These are phyloP conservation scores for Begonia masoniana DNA, from an alignment of 306 rosid genomes.

Conservation along the genomic window DNA sequence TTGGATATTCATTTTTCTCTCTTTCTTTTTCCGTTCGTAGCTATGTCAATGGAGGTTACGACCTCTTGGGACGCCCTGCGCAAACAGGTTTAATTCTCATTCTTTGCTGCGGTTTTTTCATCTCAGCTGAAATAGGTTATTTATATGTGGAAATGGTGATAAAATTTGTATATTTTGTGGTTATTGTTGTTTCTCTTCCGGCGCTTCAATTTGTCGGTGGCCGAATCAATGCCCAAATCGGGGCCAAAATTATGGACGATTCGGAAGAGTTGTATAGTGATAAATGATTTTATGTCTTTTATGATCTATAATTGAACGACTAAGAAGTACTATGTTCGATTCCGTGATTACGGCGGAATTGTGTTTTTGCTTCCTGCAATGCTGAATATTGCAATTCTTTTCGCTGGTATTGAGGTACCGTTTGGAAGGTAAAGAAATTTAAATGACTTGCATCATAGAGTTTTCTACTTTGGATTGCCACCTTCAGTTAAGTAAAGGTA, in stretches of 20 bases:
- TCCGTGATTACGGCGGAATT: not conserved
- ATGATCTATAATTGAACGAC: not conserved
- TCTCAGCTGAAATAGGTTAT: slow-evolving; percentile 1
- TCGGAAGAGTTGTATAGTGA: not conserved
- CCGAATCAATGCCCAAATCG: not conserved
- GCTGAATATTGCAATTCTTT: not conserved
- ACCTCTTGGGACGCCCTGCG: slow-evolving; percentile 98
- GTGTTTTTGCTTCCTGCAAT: not conserved
- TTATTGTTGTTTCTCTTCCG: not conserved
- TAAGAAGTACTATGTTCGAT: too few species aligned
- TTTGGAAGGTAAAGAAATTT: not conserved
- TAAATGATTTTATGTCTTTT: not conserved
- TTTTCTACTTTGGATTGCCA: too few species aligned
- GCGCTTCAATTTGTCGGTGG: not conserved
- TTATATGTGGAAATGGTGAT: not conserved
- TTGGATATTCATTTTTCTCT: slow-evolving; percentile 4
- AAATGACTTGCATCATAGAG: too few species aligned
- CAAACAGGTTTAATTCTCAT: slow-evolving; percentile 45
- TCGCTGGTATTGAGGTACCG: not conserved
- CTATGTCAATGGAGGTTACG: slow-evolving; percentile 47
- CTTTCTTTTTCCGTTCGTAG: not conserved
- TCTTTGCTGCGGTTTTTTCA: not conserved
- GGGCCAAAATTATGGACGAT: not conserved
- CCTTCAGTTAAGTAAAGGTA: too few species aligned
- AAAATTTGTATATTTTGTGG: not conserved